These are phyloP conservation scores for Apophysomyces trapeziformis DNA, from an alignment of 371 early-diverging fungal genomes.

Conservation along the genomic window DNA sequence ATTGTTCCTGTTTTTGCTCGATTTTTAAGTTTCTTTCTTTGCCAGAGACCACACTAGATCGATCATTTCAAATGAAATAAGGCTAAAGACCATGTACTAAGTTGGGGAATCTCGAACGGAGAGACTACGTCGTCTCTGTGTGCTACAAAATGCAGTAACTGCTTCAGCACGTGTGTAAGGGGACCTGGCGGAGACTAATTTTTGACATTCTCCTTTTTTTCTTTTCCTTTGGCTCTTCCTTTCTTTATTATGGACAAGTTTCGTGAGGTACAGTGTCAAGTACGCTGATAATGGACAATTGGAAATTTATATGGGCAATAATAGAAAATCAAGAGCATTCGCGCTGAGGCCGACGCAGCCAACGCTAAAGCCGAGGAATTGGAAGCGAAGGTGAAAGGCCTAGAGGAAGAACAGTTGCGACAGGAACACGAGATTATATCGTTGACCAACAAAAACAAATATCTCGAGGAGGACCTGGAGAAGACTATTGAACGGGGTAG, in stretches of 20 bases:
- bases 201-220: constrained; percentile 13
- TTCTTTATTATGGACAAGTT: constrained; percentile 41
- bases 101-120: too few relatives aligned
- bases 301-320: background rate
- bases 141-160: background rate
- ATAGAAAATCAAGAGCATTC: constrained; percentile 71
- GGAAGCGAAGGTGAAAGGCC: constrained; percentile 62
- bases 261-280: constrained; percentile 34
- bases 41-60: too few relatives aligned
- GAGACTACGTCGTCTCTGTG: too few relatives aligned
- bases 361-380: constrained; percentile 65
- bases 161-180: background rate
- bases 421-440: constrained; percentile 80
- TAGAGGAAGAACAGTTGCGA: constrained; percentile 55
- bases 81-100: too few relatives aligned
- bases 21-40: too few relatives aligned
- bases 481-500: constrained; percentile 62
- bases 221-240: constrained; percentile 18
- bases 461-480: constrained; percentile 70
- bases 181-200: background rate
- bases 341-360: constrained; percentile 74
- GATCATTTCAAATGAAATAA: too few relatives aligned
- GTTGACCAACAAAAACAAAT: constrained; percentile 62
- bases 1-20: too few relatives aligned
- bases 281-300: background rate